These are phyloP conservation scores for Bimuria novae-zelandiae DNA, from an alignment of 2,329 filamentous ascomycete genomes.

Conservation along the genomic window DNA sequence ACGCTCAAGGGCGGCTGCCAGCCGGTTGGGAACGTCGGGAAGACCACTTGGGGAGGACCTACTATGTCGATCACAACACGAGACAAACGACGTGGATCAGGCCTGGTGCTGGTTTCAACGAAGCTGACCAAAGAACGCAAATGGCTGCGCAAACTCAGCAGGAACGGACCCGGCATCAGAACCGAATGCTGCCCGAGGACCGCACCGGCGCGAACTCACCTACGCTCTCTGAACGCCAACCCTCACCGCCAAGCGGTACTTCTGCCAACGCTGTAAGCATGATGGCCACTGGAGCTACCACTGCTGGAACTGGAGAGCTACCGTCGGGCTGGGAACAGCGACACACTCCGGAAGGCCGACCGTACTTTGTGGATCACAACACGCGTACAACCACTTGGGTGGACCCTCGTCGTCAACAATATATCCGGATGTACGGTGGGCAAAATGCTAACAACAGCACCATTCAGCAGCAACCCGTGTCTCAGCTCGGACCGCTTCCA, in stretches of 20 bases:
- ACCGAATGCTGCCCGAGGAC: conserved; percentile 93
- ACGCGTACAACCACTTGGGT: conserved; percentile 98
- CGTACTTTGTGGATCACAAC: conserved; percentile 99
- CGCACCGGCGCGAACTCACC: conserved; percentile 92
- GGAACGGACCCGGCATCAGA: conserved; percentile 91
- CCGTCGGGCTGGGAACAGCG: conserved; percentile 96
- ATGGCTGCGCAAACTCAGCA: conserved; percentile 90
- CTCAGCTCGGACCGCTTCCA: conserved; percentile 89
- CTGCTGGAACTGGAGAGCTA: conserved; percentile 90
- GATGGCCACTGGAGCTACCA: conserved; percentile 95
- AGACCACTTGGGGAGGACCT: conserved; percentile 91
- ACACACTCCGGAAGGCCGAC: conserved; percentile 89
- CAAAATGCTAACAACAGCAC: conserved; percentile 75
- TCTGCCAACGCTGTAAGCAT: conserved; percentile 71
- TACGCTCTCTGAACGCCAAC: conserved; percentile 64
- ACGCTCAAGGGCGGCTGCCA: conserved; percentile 89
- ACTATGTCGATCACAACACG: conserved; percentile 98
- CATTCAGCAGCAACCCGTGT: conserved; percentile 97
- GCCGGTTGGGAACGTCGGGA: conserved; percentile 95
- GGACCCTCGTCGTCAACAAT: conserved; percentile 94
- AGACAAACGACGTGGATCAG: conserved; percentile 95
- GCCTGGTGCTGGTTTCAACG: conserved; percentile 77
- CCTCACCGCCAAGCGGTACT: conserved; percentile 46
- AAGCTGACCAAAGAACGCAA: conserved; percentile 75
- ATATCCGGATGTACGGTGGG: conserved; percentile 97